Conservation (phyloP, 169 alveolate species). For the Eimeria sp. region DNA sequence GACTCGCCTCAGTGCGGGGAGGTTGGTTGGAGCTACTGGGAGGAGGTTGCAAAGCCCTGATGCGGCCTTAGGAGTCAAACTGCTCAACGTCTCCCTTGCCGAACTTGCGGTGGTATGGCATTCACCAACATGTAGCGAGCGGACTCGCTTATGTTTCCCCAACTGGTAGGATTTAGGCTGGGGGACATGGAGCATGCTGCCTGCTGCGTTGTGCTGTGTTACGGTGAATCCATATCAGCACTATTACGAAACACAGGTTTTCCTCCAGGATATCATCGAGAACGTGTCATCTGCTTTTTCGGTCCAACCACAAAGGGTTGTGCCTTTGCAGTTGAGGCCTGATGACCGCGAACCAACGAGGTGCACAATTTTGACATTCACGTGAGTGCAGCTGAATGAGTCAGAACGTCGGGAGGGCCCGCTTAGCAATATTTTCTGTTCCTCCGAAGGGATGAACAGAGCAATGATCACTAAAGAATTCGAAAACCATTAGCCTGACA, state of each 20-base stretch:
- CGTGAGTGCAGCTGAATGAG: neutral
- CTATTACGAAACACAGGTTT: slow-evolving; percentile 39
- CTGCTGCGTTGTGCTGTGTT: neutral
- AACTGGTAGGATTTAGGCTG: neutral
- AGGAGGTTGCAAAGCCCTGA: slow-evolving; percentile 33
- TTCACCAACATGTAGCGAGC: neutral
- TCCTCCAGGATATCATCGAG: slow-evolving; percentile 18
- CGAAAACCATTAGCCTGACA: neutral
- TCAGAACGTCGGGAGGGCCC: neutral
- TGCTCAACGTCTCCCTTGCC: slow-evolving; percentile 71
- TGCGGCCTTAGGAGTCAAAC: slow-evolving; percentile 27
- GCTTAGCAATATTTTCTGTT: neutral
- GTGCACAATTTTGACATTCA: slow-evolving; percentile 53
- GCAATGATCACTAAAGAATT: neutral
- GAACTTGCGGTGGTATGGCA: slow-evolving; percentile 49
- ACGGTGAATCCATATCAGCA: slow-evolving; percentile 16
- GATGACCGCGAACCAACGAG: slow-evolving; percentile 47
- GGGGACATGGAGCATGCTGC: neutral
- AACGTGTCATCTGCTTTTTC: slow-evolving; percentile 33
- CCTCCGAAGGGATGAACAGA: neutral
- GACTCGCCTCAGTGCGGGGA: neutral
- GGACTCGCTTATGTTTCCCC: neutral
- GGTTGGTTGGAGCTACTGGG: neutral
- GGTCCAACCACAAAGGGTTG: slow-evolving; percentile 40
- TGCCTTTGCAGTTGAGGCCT: slow-evolving; percentile 64